These are phyloP conservation scores for Teratosphaeria viscida DNA, from an alignment of 2,329 filamentous ascomycete genomes.

Conservation along the genomic window DNA sequence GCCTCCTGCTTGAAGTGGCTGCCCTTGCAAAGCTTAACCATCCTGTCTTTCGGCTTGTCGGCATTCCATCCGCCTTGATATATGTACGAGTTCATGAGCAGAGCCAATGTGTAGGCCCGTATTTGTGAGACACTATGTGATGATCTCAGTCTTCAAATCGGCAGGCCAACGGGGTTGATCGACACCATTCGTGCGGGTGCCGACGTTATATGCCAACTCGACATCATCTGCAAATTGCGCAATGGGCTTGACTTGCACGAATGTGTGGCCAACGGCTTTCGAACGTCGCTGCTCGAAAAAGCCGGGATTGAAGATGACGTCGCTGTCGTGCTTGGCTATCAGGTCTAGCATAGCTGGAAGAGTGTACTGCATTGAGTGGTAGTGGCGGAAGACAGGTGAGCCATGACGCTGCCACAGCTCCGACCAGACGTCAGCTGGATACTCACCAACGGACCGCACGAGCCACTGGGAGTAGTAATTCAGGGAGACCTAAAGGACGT, in stretches of 20 bases:
- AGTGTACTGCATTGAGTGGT: constrained; percentile 38
- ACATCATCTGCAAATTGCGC: constrained; percentile 32
- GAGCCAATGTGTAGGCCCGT: neutral
- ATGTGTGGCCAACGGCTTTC: constrained; percentile 28
- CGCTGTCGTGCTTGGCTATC: constrained; percentile 29
- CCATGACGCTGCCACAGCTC: constrained; percentile 39
- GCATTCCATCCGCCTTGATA: neutral
- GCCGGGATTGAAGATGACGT: constrained; percentile 34
- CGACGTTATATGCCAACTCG: constrained; percentile 37
- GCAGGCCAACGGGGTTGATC: constrained; percentile 40
- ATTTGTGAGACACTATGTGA: neutral
- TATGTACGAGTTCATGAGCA: neutral
- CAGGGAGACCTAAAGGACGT: constrained; percentile 5
- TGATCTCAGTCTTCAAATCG: neutral
- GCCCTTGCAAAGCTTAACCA: neutral
- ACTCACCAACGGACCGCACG: constrained; percentile 15
- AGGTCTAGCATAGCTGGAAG: constrained; percentile 31
- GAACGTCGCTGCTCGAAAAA: constrained; percentile 40
- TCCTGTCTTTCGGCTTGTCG: too few relatives aligned
- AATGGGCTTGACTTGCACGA: constrained; percentile 36
- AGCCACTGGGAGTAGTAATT: constrained; percentile 23
- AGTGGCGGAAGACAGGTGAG: constrained; percentile 40
- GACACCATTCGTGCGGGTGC: constrained; percentile 41
- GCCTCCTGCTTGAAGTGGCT: neutral
- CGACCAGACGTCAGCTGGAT: constrained; percentile 33